phyloP scores from a whole-genome alignment of 306 rosid genomes.

The Lathyrus aphaca region DNA sequence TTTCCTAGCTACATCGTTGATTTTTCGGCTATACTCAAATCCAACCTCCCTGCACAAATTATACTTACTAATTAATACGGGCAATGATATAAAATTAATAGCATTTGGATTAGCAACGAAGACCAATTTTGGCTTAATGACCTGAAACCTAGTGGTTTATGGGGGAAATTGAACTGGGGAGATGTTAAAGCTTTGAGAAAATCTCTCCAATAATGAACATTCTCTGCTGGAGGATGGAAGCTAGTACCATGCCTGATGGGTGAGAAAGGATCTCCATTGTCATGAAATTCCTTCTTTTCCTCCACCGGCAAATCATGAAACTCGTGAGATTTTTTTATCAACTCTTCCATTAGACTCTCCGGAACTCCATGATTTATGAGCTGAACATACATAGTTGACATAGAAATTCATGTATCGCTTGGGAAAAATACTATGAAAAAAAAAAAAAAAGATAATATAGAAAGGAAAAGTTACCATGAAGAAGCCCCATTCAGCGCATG shows the following conservation, averaged over 20 bases:
- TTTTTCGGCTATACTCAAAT: slow-evolving; percentile 42
- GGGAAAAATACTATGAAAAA: not conserved
- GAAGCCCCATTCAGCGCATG: slow-evolving; percentile 59
- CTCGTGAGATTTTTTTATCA: slow-evolving; percentile 37
- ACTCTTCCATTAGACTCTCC: slow-evolving; percentile 44
- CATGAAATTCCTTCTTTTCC: slow-evolving; percentile 59
- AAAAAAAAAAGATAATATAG: too few relatives aligned
- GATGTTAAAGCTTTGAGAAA: slow-evolving; percentile 43
- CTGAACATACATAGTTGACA: slow-evolving; percentile 33
- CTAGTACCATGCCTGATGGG: slow-evolving; percentile 71
- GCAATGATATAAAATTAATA: too few relatives aligned
- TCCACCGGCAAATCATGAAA: slow-evolving; percentile 54
- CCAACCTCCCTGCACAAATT: slow-evolving; percentile 49
- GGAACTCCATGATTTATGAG: slow-evolving; percentile 60
- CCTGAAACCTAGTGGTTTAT: slow-evolving; percentile 55
- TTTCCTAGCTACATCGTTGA: slow-evolving; percentile 19
- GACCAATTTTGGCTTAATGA: not conserved
- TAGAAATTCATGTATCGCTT: not conserved
- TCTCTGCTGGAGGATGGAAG: slow-evolving; percentile 48
- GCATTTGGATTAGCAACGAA: too few relatives aligned
- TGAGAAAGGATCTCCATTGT: slow-evolving; percentile 44
- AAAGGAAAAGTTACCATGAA: slow-evolving; percentile 41
- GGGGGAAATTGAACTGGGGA: slow-evolving; percentile 51
- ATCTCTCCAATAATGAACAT: slow-evolving; percentile 65
- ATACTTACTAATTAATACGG: not conserved